Evolutionary conservation across 2,329 filamentous ascomycete genomes (phyloP).

Genomic region (Pseudopithomyces maydicus): DNA sequence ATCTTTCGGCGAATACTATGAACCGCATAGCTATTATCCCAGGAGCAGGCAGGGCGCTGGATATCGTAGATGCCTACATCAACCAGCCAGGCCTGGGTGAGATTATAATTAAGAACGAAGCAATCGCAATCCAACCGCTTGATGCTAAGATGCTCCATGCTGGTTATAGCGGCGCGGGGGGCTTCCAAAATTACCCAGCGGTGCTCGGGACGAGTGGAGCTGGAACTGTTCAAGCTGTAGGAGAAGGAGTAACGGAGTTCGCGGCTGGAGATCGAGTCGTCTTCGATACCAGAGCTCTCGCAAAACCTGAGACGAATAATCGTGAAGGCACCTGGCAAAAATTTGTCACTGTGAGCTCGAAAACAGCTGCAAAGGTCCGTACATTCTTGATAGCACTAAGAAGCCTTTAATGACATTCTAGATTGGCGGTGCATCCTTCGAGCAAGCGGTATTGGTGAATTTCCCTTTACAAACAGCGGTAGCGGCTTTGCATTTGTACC

Average conservation of each 20-base stretch:
- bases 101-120: conserved; percentile 27
- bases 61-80: conserved; percentile 11
- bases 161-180: conserved; percentile 24
- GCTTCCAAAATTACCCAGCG: conserved; percentile 19
- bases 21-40: conserved; percentile 21
- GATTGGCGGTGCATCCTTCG: conserved; percentile 32
- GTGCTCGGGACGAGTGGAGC: conserved; percentile 29
- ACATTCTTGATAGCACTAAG: too few species aligned
- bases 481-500: conserved; percentile 31
- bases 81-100: conserved; percentile 20
- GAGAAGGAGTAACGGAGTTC: conserved; percentile 49
- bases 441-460: conserved; percentile 30
- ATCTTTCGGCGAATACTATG: background rate
- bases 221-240: conserved; percentile 53
- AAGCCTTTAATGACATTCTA: background rate
- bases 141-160: conserved; percentile 31
- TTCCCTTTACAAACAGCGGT: conserved; percentile 36
- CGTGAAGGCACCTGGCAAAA: conserved; percentile 32
- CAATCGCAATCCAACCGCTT: conserved; percentile 29
- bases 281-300: conserved; percentile 29
- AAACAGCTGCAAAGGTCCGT: conserved; percentile 26
- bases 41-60: conserved; percentile 15
- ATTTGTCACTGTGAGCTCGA: conserved; percentile 21
- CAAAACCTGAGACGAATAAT: conserved; percentile 21
- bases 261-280: conserved; percentile 51